phyloP scores from a whole-genome alignment of 2,329 filamentous ascomycete species.

The Xylariaceae sp. region DNA sequence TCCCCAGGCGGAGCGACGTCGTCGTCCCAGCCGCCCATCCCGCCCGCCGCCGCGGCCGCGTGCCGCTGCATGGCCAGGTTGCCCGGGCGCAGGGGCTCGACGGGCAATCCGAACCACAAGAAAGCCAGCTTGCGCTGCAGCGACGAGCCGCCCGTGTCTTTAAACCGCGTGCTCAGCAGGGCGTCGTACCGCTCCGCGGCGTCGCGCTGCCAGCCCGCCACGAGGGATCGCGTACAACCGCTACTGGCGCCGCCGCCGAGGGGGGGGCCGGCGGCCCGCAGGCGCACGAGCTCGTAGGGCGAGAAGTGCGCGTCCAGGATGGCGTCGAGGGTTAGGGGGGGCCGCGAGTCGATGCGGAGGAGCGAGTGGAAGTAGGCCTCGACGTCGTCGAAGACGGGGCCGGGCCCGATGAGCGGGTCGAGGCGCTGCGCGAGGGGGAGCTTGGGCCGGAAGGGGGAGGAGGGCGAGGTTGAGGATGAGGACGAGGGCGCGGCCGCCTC shows the following conservation, averaged over 20 bases:
- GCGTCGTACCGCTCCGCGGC: slow-evolving; percentile 23
- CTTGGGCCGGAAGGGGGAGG: slow-evolving; percentile 8
- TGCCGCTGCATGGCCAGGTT: no score
- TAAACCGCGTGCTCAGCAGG: slow-evolving; percentile 26
- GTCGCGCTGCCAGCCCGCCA: slow-evolving; percentile 23
- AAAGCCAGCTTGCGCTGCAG: slow-evolving; percentile 36
- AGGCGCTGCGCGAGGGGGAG: slow-evolving; percentile 14
- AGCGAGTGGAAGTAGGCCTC: slow-evolving; percentile 21
- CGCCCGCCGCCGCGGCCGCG: no score
- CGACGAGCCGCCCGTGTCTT: slow-evolving; percentile 15
- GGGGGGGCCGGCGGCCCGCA: slow-evolving; percentile 14
- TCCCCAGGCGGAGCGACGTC: no score
- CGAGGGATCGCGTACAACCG: slow-evolving; percentile 20
- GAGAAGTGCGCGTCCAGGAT: slow-evolving; percentile 29
- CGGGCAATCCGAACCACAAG: slow-evolving; percentile 39
- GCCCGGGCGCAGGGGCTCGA: slow-evolving; percentile 31
- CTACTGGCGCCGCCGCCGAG: slow-evolving; percentile 5
- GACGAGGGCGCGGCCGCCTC: no score
- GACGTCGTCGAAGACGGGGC: slow-evolving; percentile 13
- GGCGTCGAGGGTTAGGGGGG: slow-evolving; percentile 19
- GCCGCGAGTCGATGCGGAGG: slow-evolving; percentile 13
- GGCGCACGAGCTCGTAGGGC: slow-evolving; percentile 24
- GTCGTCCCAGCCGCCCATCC: no score
- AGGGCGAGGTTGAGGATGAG: no score
- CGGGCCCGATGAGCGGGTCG: slow-evolving; percentile 12